Conservation (phyloP, 108 stramenopile species). For the Conticribra weissflogii region DNA sequence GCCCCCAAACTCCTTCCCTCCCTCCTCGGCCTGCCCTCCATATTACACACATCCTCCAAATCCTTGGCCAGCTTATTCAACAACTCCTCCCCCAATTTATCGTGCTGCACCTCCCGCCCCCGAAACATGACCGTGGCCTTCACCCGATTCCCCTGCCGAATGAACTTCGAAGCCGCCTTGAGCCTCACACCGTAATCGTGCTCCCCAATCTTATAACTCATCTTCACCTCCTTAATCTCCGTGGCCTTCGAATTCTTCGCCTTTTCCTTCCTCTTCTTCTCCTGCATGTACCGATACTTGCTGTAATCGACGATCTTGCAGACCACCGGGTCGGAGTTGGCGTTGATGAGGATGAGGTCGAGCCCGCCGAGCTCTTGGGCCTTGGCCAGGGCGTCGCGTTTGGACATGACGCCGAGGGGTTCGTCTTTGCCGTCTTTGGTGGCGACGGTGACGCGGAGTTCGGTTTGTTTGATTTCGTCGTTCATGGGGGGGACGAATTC, state of each 20-base stretch:
- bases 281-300: constrained; percentile 90
- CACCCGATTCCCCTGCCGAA: constrained; percentile 88
- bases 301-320: constrained; percentile 95
- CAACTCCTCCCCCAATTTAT: constrained; percentile 75
- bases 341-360: constrained; percentile 90
- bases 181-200: constrained; percentile 93
- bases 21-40: constrained; percentile 74
- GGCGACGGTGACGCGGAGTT: constrained; percentile 70
- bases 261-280: constrained; percentile 95
- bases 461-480: constrained; percentile 54
- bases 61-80: constrained; percentile 71
- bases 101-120: constrained; percentile 84
- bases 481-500: constrained; percentile 86
- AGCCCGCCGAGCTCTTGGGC: constrained; percentile 85
- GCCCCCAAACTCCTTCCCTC: constrained; percentile 75
- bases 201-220: constrained; percentile 95
- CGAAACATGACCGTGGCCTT: constrained; percentile 83
- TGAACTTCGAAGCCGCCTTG: constrained; percentile 85
- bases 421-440: constrained; percentile 83
- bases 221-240: constrained; percentile 96
- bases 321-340: constrained; percentile 92
- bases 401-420: constrained; percentile 86
- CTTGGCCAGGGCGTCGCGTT: constrained; percentile 83
- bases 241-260: constrained; percentile 93
- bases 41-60: constrained; percentile 57